phyloP scores from a whole-genome alignment of 2,329 filamentous ascomycete genomes.

The Bipolaris gigantea region DNA sequence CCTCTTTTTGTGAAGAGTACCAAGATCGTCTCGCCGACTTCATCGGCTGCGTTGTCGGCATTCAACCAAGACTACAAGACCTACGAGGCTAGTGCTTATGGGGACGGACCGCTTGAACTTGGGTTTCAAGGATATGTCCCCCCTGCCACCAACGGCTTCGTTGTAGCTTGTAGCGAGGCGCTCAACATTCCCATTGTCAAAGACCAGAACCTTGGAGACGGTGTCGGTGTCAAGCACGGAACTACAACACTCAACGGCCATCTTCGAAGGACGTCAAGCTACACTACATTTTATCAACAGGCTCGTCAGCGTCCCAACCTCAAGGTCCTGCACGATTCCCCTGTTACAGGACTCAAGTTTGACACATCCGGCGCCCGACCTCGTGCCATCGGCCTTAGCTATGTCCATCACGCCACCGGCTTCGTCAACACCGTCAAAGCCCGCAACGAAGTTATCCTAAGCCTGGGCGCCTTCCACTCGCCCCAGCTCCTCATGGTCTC shows the following conservation, averaged over 20 bases:
- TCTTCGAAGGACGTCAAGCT: slow-evolving; percentile 32
- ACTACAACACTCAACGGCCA: slow-evolving; percentile 27
- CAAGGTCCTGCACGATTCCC: slow-evolving; percentile 30
- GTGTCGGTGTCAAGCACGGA: slow-evolving; percentile 38
- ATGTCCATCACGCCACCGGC: slow-evolving; percentile 30
- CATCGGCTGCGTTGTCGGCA: slow-evolving; percentile 18
- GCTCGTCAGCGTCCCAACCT: slow-evolving; percentile 35
- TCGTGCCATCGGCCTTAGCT: slow-evolving; percentile 31
- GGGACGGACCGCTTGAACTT: slow-evolving; percentile 33
- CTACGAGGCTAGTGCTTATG: slow-evolving; percentile 31
- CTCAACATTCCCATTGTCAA: slow-evolving; percentile 38
- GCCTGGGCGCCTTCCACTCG: slow-evolving; percentile 40
- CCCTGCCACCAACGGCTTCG: slow-evolving; percentile 31
- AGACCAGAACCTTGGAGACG: slow-evolving; percentile 37
- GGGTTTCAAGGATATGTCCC: slow-evolving; percentile 37
- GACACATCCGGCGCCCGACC: slow-evolving; percentile 10
- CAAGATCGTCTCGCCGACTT: slow-evolving; percentile 33
- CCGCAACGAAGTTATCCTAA: slow-evolving; percentile 32
- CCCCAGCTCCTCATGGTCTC: slow-evolving; percentile 47
- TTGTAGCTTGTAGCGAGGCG: slow-evolving; percentile 32
- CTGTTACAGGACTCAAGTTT: slow-evolving; percentile 33
- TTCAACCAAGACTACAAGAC: slow-evolving; percentile 37
- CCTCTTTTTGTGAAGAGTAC: slow-evolving; percentile 32
- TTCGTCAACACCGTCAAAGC: slow-evolving; percentile 33
- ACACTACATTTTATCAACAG: slow-evolving; percentile 37